phyloP scores from a whole-genome alignment of 164 flowering plant species.

The Liriodendron chinense region DNA sequence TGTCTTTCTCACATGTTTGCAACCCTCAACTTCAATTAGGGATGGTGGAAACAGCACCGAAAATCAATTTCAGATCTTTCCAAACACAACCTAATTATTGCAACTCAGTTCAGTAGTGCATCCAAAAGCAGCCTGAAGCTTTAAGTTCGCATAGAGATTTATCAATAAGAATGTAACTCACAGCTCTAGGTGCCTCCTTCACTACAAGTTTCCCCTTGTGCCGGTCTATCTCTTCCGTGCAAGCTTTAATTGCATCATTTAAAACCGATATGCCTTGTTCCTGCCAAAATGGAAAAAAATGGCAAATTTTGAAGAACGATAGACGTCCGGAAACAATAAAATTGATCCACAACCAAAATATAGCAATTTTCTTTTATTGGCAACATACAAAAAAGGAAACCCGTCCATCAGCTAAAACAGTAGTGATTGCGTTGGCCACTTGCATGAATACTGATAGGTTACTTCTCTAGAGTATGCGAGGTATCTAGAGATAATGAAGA shows the following conservation, averaged over 20 bases:
- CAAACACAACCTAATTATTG: neutral
- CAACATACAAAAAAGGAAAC: neutral
- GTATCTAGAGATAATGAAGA: too few species aligned
- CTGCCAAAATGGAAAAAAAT: conserved; percentile 30
- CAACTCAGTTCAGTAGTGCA: neutral
- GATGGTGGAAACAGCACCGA: neutral
- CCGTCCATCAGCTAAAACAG: neutral
- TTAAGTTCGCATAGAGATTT: neutral
- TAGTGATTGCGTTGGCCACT: too few species aligned
- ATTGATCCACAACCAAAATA: neutral
- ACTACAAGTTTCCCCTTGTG: conserved; percentile 87
- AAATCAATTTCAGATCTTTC: neutral
- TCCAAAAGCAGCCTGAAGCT: neutral
- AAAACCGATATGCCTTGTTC: conserved; percentile 85
- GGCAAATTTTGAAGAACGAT: neutral
- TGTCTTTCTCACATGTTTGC: too few species aligned
- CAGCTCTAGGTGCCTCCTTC: conserved; percentile 85
- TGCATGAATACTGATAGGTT: too few species aligned
- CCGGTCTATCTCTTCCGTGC: conserved; percentile 64
- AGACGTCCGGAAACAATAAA: neutral
- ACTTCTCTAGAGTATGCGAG: too few species aligned
- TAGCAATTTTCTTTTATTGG: neutral
- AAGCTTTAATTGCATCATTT: conserved; percentile 70
- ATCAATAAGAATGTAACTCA: conserved; percentile 31
- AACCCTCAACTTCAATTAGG: too few species aligned